Conservation (phyloP, 352 stramenopile genomes). For the Globisporangium perplexum region DNA sequence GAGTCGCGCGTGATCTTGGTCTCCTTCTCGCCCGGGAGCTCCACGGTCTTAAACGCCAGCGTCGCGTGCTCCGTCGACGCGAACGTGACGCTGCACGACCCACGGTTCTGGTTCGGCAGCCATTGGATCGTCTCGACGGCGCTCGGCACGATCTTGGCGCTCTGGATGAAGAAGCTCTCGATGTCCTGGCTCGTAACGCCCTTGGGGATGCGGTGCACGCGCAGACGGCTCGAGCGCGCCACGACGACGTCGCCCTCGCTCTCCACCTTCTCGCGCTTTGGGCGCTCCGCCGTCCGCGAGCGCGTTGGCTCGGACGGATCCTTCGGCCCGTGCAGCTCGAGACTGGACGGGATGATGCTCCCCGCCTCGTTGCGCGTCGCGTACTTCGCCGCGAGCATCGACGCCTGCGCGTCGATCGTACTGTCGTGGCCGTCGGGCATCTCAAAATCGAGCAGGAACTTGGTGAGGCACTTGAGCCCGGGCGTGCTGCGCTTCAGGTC, state of each 20-base stretch:
- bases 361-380: constrained; percentile 46
- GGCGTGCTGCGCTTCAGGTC: constrained; percentile 35
- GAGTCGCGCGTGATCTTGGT: constrained; percentile 41
- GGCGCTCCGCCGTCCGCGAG: background rate
- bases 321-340: constrained; percentile 57
- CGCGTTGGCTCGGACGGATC: background rate
- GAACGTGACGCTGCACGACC: constrained; percentile 70
- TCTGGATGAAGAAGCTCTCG: constrained; percentile 62
- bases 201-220: constrained; percentile 68
- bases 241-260: constrained; percentile 14
- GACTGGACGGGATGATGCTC: constrained; percentile 54
- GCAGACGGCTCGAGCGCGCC: constrained; percentile 59
- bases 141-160: constrained; percentile 51
- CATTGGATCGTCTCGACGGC: constrained; percentile 64
- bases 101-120: constrained; percentile 57
- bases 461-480: constrained; percentile 70
- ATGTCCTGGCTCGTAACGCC: constrained; percentile 60
- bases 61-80: constrained; percentile 49
- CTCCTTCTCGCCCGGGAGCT: constrained; percentile 23
- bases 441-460: constrained; percentile 75
- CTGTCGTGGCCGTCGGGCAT: constrained; percentile 85
- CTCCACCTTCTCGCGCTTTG: constrained; percentile 17
- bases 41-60: constrained; percentile 57
- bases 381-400: constrained; percentile 85
- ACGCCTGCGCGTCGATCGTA: constrained; percentile 80